These are phyloP conservation scores for Gentiana macrophylla DNA, from an alignment of 257 asterid genomes.

Conservation along the genomic window DNA sequence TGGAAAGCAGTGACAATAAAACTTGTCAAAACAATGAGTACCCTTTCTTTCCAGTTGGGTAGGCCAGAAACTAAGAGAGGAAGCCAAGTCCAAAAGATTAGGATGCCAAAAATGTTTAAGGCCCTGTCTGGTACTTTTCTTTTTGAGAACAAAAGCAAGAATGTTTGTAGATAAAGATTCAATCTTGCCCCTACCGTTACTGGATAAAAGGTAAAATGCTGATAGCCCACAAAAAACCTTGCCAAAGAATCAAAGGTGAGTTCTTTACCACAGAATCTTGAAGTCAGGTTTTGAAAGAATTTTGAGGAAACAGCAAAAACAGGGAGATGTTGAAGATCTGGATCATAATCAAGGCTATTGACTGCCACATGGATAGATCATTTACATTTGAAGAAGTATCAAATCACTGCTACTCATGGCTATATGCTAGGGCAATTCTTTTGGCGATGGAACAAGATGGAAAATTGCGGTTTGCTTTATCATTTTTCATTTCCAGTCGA, in stretches of 20 bases:
- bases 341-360: constrained; percentile 80
- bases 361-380: constrained; percentile 67
- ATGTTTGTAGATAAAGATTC: constrained; percentile 67
- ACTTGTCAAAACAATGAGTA: constrained; percentile 44
- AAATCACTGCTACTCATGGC: no score
- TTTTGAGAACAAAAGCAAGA: constrained; percentile 45
- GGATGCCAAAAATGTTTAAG: constrained; percentile 54
- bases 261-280: constrained; percentile 52
- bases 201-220: constrained; percentile 64
- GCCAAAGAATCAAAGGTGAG: constrained; percentile 52
- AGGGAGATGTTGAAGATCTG: constrained; percentile 92
- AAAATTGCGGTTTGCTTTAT: no score
- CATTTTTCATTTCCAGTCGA: no score
- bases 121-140: constrained; percentile 62
- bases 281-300: constrained; percentile 41
- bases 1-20: constrained; percentile 53
- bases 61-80: constrained; percentile 54
- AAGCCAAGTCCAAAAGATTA: constrained; percentile 85
- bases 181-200: constrained; percentile 53
- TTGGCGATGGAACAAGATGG: no score
- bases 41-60: constrained; percentile 62
- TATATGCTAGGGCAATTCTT: no score
- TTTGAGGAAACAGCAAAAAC: constrained; percentile 52
- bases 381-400: no score
- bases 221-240: constrained; percentile 56